These are phyloP conservation scores for Cercospora zeina DNA, from an alignment of 2,329 filamentous ascomycete species.

Conservation along the genomic window DNA sequence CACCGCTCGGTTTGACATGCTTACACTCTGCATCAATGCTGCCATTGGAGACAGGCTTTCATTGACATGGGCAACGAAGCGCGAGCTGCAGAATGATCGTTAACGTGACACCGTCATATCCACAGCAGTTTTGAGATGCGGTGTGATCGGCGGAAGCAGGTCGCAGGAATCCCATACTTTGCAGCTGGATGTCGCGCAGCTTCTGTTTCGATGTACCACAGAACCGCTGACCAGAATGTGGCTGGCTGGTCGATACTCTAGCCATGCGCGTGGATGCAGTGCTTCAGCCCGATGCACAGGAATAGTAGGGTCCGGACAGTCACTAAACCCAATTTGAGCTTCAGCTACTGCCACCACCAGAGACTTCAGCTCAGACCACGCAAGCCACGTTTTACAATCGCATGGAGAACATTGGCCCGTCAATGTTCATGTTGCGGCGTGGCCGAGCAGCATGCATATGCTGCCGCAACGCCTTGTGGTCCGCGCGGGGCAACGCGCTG, in stretches of 20 bases:
- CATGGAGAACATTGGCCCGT: constrained; percentile 1
- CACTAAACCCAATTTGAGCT: constrained; percentile 14
- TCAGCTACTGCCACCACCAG: constrained; percentile 2
- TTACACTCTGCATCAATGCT: not conserved
- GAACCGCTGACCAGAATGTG: constrained; percentile 6
- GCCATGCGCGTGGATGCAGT: constrained; percentile 2
- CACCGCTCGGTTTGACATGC: not conserved
- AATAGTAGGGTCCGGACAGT: not conserved
- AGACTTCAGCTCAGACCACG: constrained; percentile 13
- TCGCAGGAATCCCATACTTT: not conserved
- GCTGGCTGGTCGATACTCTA: constrained; percentile 9
- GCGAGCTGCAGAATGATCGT: not conserved
- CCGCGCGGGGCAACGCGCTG: constrained; percentile 1
- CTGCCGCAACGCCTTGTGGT: not conserved
- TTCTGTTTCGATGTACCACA: constrained; percentile 3
- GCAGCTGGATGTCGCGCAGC: not conserved
- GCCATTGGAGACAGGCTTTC: not conserved
- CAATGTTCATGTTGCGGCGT: not conserved
- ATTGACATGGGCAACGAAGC: not conserved
- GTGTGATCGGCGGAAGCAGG: not conserved
- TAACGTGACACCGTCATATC: not conserved
- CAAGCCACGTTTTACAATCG: constrained; percentile 10
- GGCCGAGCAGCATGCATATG: constrained; percentile 10
- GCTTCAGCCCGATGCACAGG: not conserved
- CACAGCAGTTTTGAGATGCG: not conserved